Conservation (phyloP, 176 grass and related monocot species). For the Thalia dealbata region DNA sequence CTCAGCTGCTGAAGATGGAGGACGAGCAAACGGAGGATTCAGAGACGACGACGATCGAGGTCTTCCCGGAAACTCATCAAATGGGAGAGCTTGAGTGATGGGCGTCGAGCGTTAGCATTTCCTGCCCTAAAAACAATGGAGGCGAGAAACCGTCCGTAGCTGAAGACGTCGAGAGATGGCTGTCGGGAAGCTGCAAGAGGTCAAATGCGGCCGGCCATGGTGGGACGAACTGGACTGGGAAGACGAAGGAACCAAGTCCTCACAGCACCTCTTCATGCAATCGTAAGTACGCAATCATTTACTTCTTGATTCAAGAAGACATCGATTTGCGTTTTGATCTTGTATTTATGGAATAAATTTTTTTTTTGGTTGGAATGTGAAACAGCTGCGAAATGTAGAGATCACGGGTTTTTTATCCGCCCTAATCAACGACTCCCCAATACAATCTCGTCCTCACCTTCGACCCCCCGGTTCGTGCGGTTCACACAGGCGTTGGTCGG, state of each 20-base stretch:
- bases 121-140: not conserved
- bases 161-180: not conserved
- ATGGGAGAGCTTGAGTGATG: not conserved
- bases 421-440: no score
- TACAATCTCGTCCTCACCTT: no score
- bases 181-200: not conserved
- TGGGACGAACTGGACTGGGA: not conserved
- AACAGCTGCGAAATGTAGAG: no score
- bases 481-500: no score
- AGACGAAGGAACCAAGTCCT: not conserved
- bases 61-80: not conserved
- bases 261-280: not conserved
- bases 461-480: no score
- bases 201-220: not conserved
- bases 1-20: not conserved
- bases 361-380: no score
- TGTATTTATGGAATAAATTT: no score
- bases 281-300: not conserved
- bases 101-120: not conserved
- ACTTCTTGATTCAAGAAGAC: slow-evolving; percentile 43
- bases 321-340: no score
- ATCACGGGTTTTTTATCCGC: no score
- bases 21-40: not conserved
- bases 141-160: not conserved
- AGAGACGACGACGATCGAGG: not conserved